A percentile compares a stretch with the other conserved stretches of the same genome.
Evolutionary conservation across 495 filamentous ascomycete species (phyloP).

Genomic region (Neurospora hispaniola): DNA sequence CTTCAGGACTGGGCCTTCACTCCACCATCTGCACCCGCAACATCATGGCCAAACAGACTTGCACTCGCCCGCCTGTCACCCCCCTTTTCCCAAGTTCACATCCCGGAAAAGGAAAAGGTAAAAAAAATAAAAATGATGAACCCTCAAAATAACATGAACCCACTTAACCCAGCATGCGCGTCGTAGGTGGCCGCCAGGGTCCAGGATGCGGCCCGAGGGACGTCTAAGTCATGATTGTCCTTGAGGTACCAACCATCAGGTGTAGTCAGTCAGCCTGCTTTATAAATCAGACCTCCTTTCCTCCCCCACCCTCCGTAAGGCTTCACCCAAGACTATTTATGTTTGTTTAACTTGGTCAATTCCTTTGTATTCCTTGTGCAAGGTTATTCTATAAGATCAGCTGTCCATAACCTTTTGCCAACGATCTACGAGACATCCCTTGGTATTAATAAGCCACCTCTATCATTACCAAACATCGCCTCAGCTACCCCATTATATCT

Average conservation of each 20-base stretch:
- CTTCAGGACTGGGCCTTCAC: neutral
- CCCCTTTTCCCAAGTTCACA: neutral
- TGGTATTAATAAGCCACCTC: neutral
- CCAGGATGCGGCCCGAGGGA: neutral
- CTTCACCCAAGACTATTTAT: neutral
- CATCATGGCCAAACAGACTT: neutral
- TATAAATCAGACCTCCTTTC: neutral
- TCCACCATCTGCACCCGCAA: neutral
- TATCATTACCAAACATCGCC: neutral
- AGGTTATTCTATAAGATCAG: neutral
- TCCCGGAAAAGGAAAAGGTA: neutral
- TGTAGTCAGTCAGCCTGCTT: neutral
- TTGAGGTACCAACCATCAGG: neutral
- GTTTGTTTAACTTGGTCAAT: neutral
- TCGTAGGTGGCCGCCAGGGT: neutral
- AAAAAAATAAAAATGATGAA: neutral
- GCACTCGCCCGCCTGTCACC: neutral
- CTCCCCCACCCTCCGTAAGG: neutral
- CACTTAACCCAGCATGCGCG: neutral
- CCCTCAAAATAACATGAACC: neutral
- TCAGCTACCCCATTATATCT: neutral
- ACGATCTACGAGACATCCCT: neutral
- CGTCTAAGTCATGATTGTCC: neutral
- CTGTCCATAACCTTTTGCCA: neutral
- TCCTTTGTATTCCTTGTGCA: neutral